Base-by-base conservation (phyloP, 2,329 filamentous ascomycete species). In the Pyrenochaeta sp. region DNA sequence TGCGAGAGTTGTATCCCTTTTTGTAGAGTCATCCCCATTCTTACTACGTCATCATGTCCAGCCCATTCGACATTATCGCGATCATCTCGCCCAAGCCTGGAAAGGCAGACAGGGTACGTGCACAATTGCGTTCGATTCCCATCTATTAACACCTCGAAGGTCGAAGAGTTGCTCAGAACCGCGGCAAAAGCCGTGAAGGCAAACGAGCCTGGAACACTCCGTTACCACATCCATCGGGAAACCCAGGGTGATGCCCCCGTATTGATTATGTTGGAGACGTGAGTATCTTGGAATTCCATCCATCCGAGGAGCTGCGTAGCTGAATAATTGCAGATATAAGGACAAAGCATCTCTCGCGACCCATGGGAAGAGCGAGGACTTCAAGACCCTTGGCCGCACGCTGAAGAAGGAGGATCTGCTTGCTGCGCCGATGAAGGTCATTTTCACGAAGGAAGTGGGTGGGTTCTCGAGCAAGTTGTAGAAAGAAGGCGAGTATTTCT, bases 231-330 rank as follows among this genome's bases (percentile, higher is more conserved):
- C 10, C 58, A 66, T 14, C 62, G 59, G 23, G 60, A 69, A 28
- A 53, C 46, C 5, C 59, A 64, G 13, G 60, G 61, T 10, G 58
- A 66, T 29, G 41, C 49, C 13, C 61, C 65, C 0, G 44, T 48
- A 1, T 61, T 70, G 23, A 38, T 69, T 10, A 61, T 71, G 50
- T 45, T 69, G 1, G 68, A 71, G 42, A 69, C 61, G 65, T 70
- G 46, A 24, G 61, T 47, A 22, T 5, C 7, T 32, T 11, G 18
- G 6, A n/a, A n/a, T n/a, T n/a, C n/a, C 13, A 7, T 19, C 15
- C 15, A 19, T 21, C 3, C 14, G 7, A 5, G 14, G 13, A 15
- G n/a, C 14, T 9, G 7, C n/a, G 18, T 39, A 31, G 14, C 35
- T 49, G n/a, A 44, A 19, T 8, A 2, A 3, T 23, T 17, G 13